phyloP scores from a whole-genome alignment of 1,284 basidiomycete genomes.

The Fomitopsis schrenkii region DNA sequence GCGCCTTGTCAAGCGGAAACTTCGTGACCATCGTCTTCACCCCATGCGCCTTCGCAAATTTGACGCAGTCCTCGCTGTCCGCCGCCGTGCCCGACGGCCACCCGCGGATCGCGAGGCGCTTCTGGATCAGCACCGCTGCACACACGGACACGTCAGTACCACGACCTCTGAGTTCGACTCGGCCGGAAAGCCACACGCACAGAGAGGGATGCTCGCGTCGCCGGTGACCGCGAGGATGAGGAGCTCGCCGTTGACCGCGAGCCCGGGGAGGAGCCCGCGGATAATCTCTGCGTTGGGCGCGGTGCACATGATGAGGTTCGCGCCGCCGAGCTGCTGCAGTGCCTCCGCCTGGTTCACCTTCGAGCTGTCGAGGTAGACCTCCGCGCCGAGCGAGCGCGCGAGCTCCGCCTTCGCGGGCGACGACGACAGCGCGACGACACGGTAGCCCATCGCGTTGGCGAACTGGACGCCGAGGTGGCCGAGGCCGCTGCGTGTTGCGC shows the following conservation, averaged over 20 bases:
- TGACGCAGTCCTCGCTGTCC: conserved; percentile 18
- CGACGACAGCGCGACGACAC: conserved; percentile 25
- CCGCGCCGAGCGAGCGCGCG: conserved; percentile 24
- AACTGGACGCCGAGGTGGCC: conserved; percentile 31
- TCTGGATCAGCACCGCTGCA: conserved; percentile 19
- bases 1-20: conserved; percentile 24
- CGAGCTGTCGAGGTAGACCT: conserved; percentile 25
- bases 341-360: conserved; percentile 18
- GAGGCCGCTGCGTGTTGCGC: conserved; percentile 18
- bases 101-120: conserved; percentile 16
- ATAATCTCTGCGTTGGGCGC: conserved; percentile 20
- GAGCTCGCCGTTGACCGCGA: conserved; percentile 22
- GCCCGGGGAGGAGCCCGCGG: conserved; percentile 16
- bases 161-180: no score
- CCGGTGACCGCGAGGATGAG: conserved; percentile 19
- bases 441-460: conserved; percentile 26
- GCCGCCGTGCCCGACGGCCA: conserved; percentile 23
- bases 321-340: conserved; percentile 24
- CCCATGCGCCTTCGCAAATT: conserved; percentile 17
- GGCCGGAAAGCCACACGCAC: conserved; percentile 6
- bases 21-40: conserved; percentile 21
- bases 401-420: conserved; percentile 22
- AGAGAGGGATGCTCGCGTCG: conserved; percentile 10
- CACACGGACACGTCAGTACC: not conserved
- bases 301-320: conserved; percentile 24